phyloP scores from a whole-genome alignment of 2,329 filamentous ascomycete genomes.

The Acephala macrosclerotiorum region DNA sequence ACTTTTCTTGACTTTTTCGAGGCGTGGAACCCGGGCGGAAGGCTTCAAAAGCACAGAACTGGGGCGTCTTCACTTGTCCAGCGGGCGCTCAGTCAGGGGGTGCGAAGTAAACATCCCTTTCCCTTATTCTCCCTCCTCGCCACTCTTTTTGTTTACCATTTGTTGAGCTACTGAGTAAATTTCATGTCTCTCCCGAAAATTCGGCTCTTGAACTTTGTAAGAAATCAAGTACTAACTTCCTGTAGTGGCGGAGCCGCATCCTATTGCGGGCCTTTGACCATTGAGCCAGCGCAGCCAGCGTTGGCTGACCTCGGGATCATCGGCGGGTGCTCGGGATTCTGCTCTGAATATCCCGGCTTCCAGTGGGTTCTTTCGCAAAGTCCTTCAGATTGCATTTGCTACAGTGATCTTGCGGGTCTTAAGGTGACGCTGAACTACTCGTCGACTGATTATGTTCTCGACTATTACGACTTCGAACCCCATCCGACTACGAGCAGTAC shows the following conservation, averaged over 20 bases:
- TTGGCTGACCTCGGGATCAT: constrained; percentile 12
- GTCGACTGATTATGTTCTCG: neutral
- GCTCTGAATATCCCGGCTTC: constrained; percentile 2
- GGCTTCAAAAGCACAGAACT: constrained; percentile 8
- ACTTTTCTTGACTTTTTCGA: constrained; percentile 17
- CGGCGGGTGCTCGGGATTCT: constrained; percentile 9
- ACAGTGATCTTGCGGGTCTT: constrained; percentile 15
- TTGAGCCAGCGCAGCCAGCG: constrained; percentile 15
- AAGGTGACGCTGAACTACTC: constrained; percentile 16
- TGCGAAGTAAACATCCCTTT: too few relatives aligned
- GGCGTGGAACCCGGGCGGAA: constrained; percentile 10
- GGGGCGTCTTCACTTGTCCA: constrained; percentile 18
- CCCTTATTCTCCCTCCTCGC: too few relatives aligned
- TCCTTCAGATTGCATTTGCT: constrained; percentile 8
- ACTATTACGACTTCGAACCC: constrained; percentile 7
- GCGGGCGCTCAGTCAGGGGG: constrained; percentile 12
- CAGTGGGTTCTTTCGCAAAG: constrained; percentile 6
- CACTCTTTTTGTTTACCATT: too few relatives aligned
- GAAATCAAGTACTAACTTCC: too few relatives aligned
- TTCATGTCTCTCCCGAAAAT: too few relatives aligned
- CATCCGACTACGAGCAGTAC: constrained; percentile 12
- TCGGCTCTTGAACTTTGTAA: too few relatives aligned
- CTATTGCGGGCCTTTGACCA: constrained; percentile 14
- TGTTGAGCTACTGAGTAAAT: too few relatives aligned
- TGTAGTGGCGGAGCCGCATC: constrained; percentile 2